phyloP scores from a whole-genome alignment of 208 protist genomes.

The Acanthamoeba culbertsoni region DNA sequence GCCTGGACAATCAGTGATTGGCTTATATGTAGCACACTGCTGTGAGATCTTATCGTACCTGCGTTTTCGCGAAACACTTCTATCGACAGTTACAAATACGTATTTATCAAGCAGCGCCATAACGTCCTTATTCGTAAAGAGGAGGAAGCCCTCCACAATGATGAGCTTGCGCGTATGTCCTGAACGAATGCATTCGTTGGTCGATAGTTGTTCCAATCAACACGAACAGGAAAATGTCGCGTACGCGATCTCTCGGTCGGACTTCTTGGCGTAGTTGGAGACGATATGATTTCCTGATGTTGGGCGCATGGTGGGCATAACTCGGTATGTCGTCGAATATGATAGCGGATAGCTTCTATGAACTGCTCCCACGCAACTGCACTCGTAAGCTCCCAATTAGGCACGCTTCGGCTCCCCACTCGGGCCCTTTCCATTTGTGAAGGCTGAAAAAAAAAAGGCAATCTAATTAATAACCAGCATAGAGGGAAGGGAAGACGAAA shows the following conservation, averaged over 20 bases:
- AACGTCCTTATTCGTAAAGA: neutral
- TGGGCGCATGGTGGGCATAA: neutral
- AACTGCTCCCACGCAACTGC: neutral
- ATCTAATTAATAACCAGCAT: neutral
- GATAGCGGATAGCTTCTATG: neutral
- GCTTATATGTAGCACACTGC: neutral
- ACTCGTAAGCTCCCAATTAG: neutral
- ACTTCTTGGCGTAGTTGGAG: too few species aligned
- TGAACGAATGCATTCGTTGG: neutral
- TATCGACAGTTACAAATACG: neutral
- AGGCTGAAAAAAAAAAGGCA: neutral
- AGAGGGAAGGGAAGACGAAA: neutral
- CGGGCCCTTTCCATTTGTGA: neutral
- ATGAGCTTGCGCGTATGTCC: neutral
- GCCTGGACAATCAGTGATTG: neutral
- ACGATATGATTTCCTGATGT: neutral
- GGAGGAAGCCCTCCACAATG: neutral
- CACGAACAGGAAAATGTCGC: neutral
- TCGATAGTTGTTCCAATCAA: neutral
- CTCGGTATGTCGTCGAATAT: neutral
- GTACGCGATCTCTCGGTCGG: neutral
- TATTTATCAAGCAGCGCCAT: neutral
- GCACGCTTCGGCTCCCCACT: neutral
- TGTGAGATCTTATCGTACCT: neutral
- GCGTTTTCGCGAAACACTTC: neutral